These are phyloP conservation scores for Backusella morwellensis DNA, from an alignment of 192 early-diverging fungal species.

Conservation along the genomic window DNA sequence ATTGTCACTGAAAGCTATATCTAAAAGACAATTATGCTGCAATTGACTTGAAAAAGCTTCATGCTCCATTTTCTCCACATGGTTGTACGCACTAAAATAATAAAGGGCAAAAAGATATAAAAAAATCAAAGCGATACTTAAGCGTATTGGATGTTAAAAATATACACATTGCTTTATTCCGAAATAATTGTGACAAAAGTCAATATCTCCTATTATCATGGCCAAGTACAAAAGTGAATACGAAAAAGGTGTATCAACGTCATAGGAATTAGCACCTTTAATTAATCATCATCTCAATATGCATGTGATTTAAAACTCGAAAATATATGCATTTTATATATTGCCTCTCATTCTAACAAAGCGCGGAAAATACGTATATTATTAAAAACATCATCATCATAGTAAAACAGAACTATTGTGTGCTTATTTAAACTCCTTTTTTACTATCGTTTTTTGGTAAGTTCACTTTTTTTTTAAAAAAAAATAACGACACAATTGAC, in stretches of 20 bases:
- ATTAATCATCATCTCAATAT: not conserved
- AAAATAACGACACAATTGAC: not conserved
- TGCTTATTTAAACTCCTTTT: not conserved
- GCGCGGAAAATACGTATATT: not conserved
- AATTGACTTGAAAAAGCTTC: not conserved
- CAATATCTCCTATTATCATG: not conserved
- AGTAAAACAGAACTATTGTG: not conserved
- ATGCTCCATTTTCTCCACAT: not conserved
- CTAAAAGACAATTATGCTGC: too few species aligned
- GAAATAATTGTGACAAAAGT: not conserved
- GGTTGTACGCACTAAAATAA: not conserved
- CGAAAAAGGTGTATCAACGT: too few species aligned
- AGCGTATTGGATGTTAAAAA: too few species aligned
- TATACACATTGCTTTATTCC: not conserved
- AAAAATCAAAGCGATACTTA: not conserved
- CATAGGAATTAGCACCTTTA: too few species aligned
- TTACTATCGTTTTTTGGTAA: not conserved
- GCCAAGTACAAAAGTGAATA: too few species aligned
- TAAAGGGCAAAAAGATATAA: not conserved
- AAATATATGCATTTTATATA: not conserved
- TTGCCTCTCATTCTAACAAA: not conserved
- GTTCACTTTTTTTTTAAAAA: not conserved
- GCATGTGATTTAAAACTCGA: not conserved
- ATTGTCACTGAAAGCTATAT: not conserved
- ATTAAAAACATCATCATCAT: not conserved